Evolutionary conservation across 164 flowering plant genomes (phyloP), one percentile per base, ranked within the genome.

Genomic region (Vitis riparia): DNA sequence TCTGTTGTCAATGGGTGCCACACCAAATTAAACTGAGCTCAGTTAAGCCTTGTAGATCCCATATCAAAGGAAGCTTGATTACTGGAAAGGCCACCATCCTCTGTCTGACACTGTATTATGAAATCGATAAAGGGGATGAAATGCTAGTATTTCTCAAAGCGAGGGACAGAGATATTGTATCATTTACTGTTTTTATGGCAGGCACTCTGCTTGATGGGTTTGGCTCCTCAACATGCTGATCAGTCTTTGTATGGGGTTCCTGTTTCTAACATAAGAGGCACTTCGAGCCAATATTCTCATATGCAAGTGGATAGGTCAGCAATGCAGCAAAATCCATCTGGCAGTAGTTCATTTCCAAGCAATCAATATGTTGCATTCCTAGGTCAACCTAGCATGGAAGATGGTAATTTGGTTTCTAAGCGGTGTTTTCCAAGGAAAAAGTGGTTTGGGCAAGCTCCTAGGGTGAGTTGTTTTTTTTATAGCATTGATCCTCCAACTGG

Each of bases 241-340:
- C 89, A 84, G 59, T 92, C 98, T 56, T 72, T 83, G 14, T 79
- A 81, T 75, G 90, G 87, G 14, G 75, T 78, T 72, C 88, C 87
- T 57, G 48, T 81, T 56, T 63, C 77, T 60, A 72, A 67, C 63
- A 14, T 70, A 63, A 76, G 81, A 47, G 73, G 73, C 32, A 51
- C 63, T 63, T 9, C 69, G 8, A 70, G 67, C 65, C 71, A 65
- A 30, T 60, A 67, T 75, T 64, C 79, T 66, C 72, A 76, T 48
- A 49, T 70, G 9, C 78, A 75, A 51, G 59, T 60, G 47, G 75
- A 78, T 37, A 77, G 77, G 66, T 56, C 83, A 62, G 49, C 63
- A 32, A 37, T 68, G 66, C 77, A 71, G 68, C 80, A 75, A 37
- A n/a, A 65, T 11, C 23, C 80, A 6, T 58, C 65, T 1, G 19